Evolutionary conservation across 1,284 basidiomycete species (phyloP), one percentile per base, ranked within the genome.

Genomic region (Puccinia polysora): DNA sequence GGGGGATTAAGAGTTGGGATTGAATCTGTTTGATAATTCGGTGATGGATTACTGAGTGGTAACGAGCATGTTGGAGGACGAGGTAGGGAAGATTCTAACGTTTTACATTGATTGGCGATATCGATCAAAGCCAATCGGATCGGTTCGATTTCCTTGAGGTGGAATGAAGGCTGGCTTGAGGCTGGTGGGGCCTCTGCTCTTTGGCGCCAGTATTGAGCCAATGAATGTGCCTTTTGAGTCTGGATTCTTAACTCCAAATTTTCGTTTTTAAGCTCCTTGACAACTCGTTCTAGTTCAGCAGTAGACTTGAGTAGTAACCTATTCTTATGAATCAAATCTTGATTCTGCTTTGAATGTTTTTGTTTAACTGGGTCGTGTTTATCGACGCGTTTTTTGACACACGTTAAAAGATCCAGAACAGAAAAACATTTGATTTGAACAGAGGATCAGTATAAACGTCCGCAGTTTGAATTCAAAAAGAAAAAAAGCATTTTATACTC

Each of bases 291-390:
- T 18, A 68, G 52, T 68, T 68, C 65, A 23, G 65, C 25, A 10
- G 52, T 68, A 6, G 65, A 38, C 36, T 68, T 68, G 49, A 68
- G 52, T 58, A 68, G 23, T 18, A 68, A 56, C 52, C 65, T 34
- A 32, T 68, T 68, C 53, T 68, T 68, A 38, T 68, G 65, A 14
- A 68, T 68, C 38, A 68, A n/a, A 68, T 68, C 65, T 68, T 68
- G 65, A 68, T 68, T 68, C 23, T 68, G 65, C 45, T 68, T 68
- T 4, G 65, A 68, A 43, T 68, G 65, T 68, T 58, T 68, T 30
- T 68, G 65, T 68, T 68, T 68, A 30, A 68, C 65, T 68, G 34
- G 52, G n/a, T 32, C 20, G 7, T 23, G 36, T 12, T 15, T 32
- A 55, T 32, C 15, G 20, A 32, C 52, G 52, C 52, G 52, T 55